Evolutionary conservation across 2,329 filamentous ascomycete species (phyloP), one percentile per base, ranked within the genome.

Genomic region (Ilyonectria robusta): DNA sequence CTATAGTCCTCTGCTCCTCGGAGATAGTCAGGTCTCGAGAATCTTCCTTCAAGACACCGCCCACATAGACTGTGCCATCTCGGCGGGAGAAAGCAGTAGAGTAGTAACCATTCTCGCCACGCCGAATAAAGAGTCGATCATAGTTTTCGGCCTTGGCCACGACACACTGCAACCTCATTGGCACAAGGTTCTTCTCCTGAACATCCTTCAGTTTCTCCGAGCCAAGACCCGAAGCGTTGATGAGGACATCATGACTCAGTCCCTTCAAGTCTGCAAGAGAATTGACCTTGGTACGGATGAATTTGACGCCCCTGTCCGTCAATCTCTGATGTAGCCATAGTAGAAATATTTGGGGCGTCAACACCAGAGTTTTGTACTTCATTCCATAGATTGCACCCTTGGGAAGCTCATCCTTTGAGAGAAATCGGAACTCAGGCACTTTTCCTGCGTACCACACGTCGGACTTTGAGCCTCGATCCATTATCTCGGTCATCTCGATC

Each of bases 211-310:
- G 46, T 6, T 23, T 57, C 46, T 21, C 10, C 21, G 59, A 44
- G 6, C 55, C 71, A n/a, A 58, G 3, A 1, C 71, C 71, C 2
- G 67, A 67, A 3, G 71, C 63, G 23, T 73, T 73, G 11, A 73
- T 46, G 0, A 62, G 59, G 15, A 62, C 26, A 23, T 62, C 59
- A 47, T 62, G 50, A 13, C 59, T 50, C 2, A 65, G 26, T 1
- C 26, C 11, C 48, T 37, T 57, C 23, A 71, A 26, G n/a, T 70
- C 65, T 7, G 29, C 54, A 26, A 73, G 57, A 3, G 53, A 29
- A 21, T 55, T n/a, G 2, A 73, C 42, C 21, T 55, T 65, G 0
- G 67, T 46, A 7, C 40, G 47, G 5, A 31, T 23, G 15, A 62
- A 62, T 48, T 62, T 47, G 23, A 62, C n/a, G 1, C 59, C 48